Evolutionary conservation across 768 basidiomycete species (phyloP).

Genomic region (Collybia sp.): DNA sequence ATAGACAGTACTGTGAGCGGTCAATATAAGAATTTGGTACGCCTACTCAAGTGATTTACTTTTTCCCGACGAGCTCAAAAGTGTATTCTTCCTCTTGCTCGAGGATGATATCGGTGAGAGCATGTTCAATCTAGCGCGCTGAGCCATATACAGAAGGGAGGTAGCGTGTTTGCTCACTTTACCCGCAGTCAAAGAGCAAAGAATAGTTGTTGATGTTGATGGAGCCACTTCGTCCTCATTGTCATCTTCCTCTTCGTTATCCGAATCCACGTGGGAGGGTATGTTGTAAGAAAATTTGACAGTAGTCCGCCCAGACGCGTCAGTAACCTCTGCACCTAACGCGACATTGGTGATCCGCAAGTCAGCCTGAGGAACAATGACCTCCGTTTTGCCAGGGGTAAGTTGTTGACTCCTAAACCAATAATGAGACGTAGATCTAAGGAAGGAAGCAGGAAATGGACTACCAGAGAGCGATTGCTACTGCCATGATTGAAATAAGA

Average conservation of each 20-base stretch:
- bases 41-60: slow-evolving; percentile 39
- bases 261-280: slow-evolving; percentile 28
- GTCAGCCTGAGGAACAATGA: slow-evolving; percentile 58
- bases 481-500: slow-evolving; percentile 36
- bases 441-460: slow-evolving; percentile 24
- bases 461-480: slow-evolving; percentile 67
- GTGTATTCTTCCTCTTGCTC: slow-evolving; percentile 59
- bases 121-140: slow-evolving; percentile 67
- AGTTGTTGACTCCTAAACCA: slow-evolving; percentile 55
- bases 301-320: slow-evolving; percentile 54
- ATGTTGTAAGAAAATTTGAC: slow-evolving; percentile 59
- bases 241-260: slow-evolving; percentile 39
- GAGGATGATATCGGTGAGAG: slow-evolving; percentile 64
- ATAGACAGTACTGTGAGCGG: slow-evolving; percentile 53
- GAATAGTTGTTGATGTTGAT: slow-evolving; percentile 41
- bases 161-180: slow-evolving; percentile 44
- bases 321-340: slow-evolving; percentile 67
- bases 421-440: slow-evolving; percentile 4
- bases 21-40: slow-evolving; percentile 7
- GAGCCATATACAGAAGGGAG: not conserved
- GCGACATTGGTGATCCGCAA: slow-evolving; percentile 81
- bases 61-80: slow-evolving; percentile 76
- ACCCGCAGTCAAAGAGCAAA: slow-evolving; percentile 79
- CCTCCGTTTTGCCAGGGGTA: slow-evolving; percentile 51
- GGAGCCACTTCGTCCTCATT: slow-evolving; percentile 15